Evolutionary conservation across 208 protist species (phyloP), one percentile per base, ranked within the genome.

Genomic region (Trypanosoma avium): DNA sequence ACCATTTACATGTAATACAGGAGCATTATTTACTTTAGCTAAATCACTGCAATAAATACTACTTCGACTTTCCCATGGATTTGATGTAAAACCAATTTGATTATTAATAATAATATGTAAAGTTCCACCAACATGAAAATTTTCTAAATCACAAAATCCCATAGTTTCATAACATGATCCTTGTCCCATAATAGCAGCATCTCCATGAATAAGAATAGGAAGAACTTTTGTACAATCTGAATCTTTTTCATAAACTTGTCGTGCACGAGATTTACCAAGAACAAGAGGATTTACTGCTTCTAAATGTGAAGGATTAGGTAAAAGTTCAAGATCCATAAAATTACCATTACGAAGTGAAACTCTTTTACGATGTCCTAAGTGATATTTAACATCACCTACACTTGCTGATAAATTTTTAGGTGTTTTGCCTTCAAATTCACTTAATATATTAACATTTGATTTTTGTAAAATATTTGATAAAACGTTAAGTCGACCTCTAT

Each of bases 61-160:
- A 6, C 94, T 93, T 42, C 97, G 92, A 27, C 85, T 81, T 49
- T 92, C 80, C 61, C 70, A 82, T 43, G 97, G 94, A 79, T 98
- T 88, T 3, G 98, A 98, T 17, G 98, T 99, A 86, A 99, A 99
- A 67, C 97, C 96, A 66, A 99, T 97, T 83, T 99, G 96, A 81
- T 99, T 99, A 87, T 99, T 99, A 46, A 99, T 92, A 38, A 99
- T 90, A 49, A 99, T 90, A 74, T 99, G 98, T 26, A 99, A 63
- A 2, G 97, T 99, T 68, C 98, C 98, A 53, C 98, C 98, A 26
- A 96, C 95, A 58, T 90, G 84, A 75, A 98, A 99, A 63, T 97
- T 84, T 47, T 94, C 72, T 36, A 99, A 76, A 30, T 98, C 85
- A 27, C 76, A 87, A 13, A 99, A 78, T 43, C 92, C 97, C 70